Base-by-base conservation (phyloP, 2,329 filamentous ascomycete species). In the Fusarium buharicum region DNA sequence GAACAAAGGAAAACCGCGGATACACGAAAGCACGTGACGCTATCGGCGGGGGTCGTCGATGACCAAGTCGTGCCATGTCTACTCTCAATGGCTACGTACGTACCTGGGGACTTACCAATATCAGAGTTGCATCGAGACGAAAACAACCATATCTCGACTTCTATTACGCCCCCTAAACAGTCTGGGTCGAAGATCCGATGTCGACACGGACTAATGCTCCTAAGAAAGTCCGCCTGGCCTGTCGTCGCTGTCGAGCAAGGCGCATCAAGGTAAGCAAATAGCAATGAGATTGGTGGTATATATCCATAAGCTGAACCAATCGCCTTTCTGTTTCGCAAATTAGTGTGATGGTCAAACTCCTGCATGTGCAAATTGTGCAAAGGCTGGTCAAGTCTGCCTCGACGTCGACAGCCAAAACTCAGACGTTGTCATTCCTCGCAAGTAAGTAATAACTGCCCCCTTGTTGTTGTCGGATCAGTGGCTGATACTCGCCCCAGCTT, bases 181-280 rank as follows among this genome's bases (percentile, higher is more conserved):
- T 12, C 9, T 17, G 3, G 16, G 10, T 12, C 33, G 4, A 2
- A 11, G 22, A 3, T 24, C 12, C 38, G 30, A 64, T 63, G 50
- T 28, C 59, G 10, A 47, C 44, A 4, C 49, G 47, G 17, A 31
- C n/a, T 6, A 56, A 52, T 8, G 49, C 64, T 12, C 63, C 70
- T 1, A 75, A 74, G 47, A 78, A 78, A 40, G 75, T 78, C 38
- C 74, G 75, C 4, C 61, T 77, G 24, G 76, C 76, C 5, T 78
- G 76, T 54, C 71, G 69, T 17, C 70, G 76, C 45, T 78, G 76
- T 58, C 71, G 76, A 30, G 59, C 63, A 4, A 72, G 76, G 39
- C 72, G 74, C 27, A 72, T 78, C 34, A 78, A 78, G 71, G 75
- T 75, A 4, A 41, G 43, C 27, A 8, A 17, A n/a, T 3, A 31